Base-by-base conservation (phyloP, 352 stramenopile species). In the Phytophthora vignae region DNA sequence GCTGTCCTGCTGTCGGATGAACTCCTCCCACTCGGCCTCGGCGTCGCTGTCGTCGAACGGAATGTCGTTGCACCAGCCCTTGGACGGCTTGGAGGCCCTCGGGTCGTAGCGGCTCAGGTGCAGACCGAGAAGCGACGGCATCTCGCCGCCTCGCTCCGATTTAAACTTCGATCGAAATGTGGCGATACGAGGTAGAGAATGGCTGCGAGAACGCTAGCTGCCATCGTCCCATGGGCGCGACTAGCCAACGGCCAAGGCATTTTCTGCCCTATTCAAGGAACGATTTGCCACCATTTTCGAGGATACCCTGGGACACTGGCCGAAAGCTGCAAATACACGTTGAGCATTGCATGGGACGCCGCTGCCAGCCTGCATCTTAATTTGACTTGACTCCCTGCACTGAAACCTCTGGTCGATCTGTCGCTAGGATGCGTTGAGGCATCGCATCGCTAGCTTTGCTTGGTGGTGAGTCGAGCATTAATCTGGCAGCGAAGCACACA, bases 41-140 rank as follows among this genome's bases (percentile, higher is more conserved):
- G 50, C 55, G 19, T 76, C 63, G 27, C 38, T 60, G 25, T 73
- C 59, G 27, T 73, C 69, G 29, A 55, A 70, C n/a, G 68, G 68
- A 31, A 72, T 25, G 14, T 75, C 56, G 22, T 72, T 75, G 62
- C 62, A 67, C 68, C 68, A 75, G 38, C 68, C 68, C 31, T 36
- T 64, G 12, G 62, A 68, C 44, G 64, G 69, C 33, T 72, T 69
- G 15, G 64, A 69, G 5, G 64, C 8, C 33, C 50, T 14, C 14
- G 58, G 69, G 29, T 77, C 64, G 53, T 64, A 76, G 52, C 63
- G 63, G 4, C 58, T 46, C 8, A 64, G 15, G 4, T 22, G 50
- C 40, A 77, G 46, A 17, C 69, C 57, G n/a, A 73, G 53, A 2
- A 77, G 46, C 44, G 69, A 77, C 36, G 69, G 64, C 69, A 77